Base-by-base conservation (phyloP, 176 grass and related monocot genomes). In the Cocos nucifera region DNA sequence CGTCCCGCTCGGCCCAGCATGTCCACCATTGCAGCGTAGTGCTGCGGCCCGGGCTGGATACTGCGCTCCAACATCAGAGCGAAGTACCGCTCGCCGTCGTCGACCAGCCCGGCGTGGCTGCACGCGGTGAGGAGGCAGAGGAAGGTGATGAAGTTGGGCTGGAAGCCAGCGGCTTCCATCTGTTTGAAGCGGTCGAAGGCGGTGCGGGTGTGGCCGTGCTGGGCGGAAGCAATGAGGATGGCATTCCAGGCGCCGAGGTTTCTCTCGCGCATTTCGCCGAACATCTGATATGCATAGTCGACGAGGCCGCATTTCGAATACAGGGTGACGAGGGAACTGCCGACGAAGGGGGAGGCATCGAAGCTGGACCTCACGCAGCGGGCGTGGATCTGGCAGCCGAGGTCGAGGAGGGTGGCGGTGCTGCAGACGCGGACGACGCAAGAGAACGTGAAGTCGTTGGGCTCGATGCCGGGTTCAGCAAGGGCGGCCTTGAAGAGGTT, bases 231-330 rank as follows among this genome's bases (percentile, higher is more conserved):
- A 53, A 85, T 85, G 29, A 97, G 87, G 35, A 80, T 69, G 4
- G 87, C 73, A 17, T 97, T 97, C 93, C 87, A 97, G 48, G 89
- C 78, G 3, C 87, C 81, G 63, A 97, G 66, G 73, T 91, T 91
- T 67, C 73, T 73, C 30, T 85, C 76, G 5, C 73, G 59, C 28
- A 81, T 78, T 29, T 82, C 70, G 24, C 58, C 59, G 44, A 97
- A 97, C 27, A 92, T 51, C 55, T 51, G 69, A 69, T 97, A 91
- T 21, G 93, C 83, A 52, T 82, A 53, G 2, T 88, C 76, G 3
- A 86, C 78, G 50, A 97, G 62, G 57, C 93, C 93, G 52, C 93
- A 97, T 73, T 97, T 91, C 2, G 87, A 97, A 69, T 97, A 97
- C 0, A 97, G 53, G 0, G 93, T 92, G n/a, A 97, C 70, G 25